These are phyloP conservation scores for Mucor racemosus DNA, from an alignment of 371 early-diverging fungal species.

Conservation along the genomic window DNA sequence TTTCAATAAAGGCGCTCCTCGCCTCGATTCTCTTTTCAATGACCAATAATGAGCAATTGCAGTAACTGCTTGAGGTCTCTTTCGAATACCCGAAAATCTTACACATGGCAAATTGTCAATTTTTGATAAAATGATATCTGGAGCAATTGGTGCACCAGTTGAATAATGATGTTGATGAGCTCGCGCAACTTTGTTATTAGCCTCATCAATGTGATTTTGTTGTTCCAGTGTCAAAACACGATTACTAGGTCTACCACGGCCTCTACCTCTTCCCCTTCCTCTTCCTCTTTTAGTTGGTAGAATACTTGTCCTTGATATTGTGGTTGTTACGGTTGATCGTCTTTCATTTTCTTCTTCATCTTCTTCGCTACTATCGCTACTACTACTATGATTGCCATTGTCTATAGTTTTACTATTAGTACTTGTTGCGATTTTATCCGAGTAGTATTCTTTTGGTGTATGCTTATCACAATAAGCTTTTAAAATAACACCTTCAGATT, in stretches of 20 bases:
- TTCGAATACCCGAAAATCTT: slow-evolving; percentile 48
- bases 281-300: slow-evolving; percentile 5
- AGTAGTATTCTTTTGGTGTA: slow-evolving; percentile 68
- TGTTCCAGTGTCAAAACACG: background rate
- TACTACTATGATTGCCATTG: background rate
- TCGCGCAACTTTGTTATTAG: slow-evolving; percentile 60
- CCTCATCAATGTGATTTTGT: background rate
- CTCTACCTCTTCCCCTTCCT: slow-evolving; percentile 1
- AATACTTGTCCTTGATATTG: too few species aligned
- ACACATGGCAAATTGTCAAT: slow-evolving; percentile 59
- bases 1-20: slow-evolving; percentile 94
- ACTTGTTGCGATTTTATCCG: background rate
- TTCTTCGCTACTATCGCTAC: slow-evolving; percentile 1
- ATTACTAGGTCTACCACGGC: background rate
- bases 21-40: slow-evolving; percentile 82
- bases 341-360: too few species aligned
- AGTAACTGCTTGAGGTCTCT: slow-evolving; percentile 60
- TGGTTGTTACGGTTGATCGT: too few species aligned
- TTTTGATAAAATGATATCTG: slow-evolving; percentile 67
- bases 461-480: slow-evolving; percentile 86
- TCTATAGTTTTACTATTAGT: slow-evolving; percentile 34
- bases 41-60: slow-evolving; percentile 92
- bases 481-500: slow-evolving; percentile 60
- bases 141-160: slow-evolving; percentile 70
- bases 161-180: slow-evolving; percentile 64